Conservation (phyloP, 805 yeast genomes). For the Yamadazyma laniorum region DNA sequence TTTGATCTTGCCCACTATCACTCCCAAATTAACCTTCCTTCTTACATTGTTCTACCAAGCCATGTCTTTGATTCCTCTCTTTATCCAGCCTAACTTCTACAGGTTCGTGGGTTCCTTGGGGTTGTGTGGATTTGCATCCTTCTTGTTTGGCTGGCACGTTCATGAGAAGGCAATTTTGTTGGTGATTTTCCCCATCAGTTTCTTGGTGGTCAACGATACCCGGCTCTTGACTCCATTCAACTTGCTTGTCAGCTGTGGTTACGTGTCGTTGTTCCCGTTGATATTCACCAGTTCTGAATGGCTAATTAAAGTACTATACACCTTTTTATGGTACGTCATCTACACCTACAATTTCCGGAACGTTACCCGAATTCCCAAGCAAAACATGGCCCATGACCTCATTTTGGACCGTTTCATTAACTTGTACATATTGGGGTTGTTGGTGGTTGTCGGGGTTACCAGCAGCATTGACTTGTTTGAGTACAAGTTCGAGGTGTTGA, state of each 20-base stretch:
- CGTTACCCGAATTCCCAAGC: conserved; percentile 57
- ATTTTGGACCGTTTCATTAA: conserved; percentile 69
- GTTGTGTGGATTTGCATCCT: conserved; percentile 87
- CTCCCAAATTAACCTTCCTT: conserved; percentile 73
- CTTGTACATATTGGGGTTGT: conserved; percentile 63
- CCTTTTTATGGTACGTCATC: conserved; percentile 81
- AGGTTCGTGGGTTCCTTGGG: conserved; percentile 83
- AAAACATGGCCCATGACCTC: conserved; percentile 18
- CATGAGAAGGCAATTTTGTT: conserved; percentile 96
- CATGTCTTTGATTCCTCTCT: conserved; percentile 70
- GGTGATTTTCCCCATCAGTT: conserved; percentile 82
- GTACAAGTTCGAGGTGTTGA: conserved; percentile 49
- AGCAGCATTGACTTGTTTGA: conserved; percentile 54
- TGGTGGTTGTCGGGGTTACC: conserved; percentile 55
- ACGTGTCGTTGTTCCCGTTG: conserved; percentile 85
- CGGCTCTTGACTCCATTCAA: conserved; percentile 70
- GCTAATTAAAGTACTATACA: conserved; percentile 70
- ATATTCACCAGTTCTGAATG: conserved; percentile 78
- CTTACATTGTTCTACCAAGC: conserved; percentile 83
- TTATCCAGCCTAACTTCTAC: conserved; percentile 66
- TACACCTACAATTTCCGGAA: conserved; percentile 71
- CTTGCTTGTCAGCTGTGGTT: conserved; percentile 74
- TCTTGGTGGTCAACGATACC: conserved; percentile 68
- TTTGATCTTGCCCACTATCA: conserved; percentile 72
- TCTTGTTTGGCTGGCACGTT: conserved; percentile 97